Conservation (phyloP, 768 basidiomycete genomes). For the Gloeophyllum trabeum region DNA sequence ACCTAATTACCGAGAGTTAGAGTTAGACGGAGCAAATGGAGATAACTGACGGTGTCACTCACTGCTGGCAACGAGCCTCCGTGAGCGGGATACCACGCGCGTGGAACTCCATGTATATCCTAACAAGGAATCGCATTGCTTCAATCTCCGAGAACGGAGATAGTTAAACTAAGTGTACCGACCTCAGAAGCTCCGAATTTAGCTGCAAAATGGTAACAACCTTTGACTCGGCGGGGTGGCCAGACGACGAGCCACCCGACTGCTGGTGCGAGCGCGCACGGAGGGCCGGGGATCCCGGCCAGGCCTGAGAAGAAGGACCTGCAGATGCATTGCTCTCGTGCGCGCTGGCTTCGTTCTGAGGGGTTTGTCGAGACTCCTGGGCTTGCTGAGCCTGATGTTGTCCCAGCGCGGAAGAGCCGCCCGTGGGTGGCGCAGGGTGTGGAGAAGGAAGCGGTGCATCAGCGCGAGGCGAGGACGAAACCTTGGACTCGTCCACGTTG, state of each 20-base stretch:
- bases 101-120: conserved; percentile 55
- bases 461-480: not conserved
- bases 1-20: no score
- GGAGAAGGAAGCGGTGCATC: not conserved
- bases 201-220: conserved; percentile 37
- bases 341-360: not conserved
- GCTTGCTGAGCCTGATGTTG: not conserved
- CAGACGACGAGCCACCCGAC: not conserved
- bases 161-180: conserved; percentile 8
- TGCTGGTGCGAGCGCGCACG: no score
- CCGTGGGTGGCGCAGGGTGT: not conserved
- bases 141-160: no score
- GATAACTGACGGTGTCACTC: no score
- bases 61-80: conserved; percentile 51
- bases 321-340: not conserved
- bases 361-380: not conserved
- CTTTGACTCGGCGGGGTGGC: not conserved
- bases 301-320: not conserved
- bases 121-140: no score
- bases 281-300: no score
- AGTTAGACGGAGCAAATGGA: no score
- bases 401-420: not conserved
- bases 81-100: conserved; percentile 30
- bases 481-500: not conserved
- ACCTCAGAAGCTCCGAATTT: conserved; percentile 65